Conservation (phyloP, 129 eudicot species). For the Artemisia annua region DNA sequence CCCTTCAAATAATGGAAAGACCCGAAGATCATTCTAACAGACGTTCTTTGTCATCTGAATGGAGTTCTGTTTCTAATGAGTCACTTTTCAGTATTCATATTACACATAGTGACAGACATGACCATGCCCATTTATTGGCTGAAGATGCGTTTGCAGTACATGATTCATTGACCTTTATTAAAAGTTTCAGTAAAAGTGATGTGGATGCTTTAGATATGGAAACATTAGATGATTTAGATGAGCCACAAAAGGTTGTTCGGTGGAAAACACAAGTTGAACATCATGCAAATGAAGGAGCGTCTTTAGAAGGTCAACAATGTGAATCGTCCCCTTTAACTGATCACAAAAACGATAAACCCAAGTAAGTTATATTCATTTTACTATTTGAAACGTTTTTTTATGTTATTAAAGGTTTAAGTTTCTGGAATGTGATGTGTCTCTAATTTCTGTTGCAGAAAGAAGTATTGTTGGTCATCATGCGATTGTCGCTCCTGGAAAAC, state of each 20-base stretch:
- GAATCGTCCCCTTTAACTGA: slow-evolving; percentile 25
- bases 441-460: slow-evolving; percentile 27
- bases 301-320: slow-evolving; percentile 27
- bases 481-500: slow-evolving; percentile 25
- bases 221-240: slow-evolving; percentile 29
- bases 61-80: slow-evolving; percentile 74
- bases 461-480: slow-evolving; percentile 30
- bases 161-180: slow-evolving; percentile 26
- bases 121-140: slow-evolving; percentile 24
- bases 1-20: slow-evolving; percentile 73
- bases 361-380: slow-evolving; percentile 20
- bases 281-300: slow-evolving; percentile 28
- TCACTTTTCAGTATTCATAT: slow-evolving; percentile 75
- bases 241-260: slow-evolving; percentile 35
- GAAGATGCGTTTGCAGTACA: slow-evolving; percentile 32
- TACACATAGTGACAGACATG: slow-evolving; percentile 43
- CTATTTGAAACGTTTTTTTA: background rate
- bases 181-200: slow-evolving; percentile 28
- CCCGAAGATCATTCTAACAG: slow-evolving; percentile 28
- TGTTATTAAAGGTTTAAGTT: background rate
- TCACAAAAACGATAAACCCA: slow-evolving; percentile 16
- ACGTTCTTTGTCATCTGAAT: slow-evolving; percentile 38
- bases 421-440: slow-evolving; percentile 1
- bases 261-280: slow-evolving; percentile 36
- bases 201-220: slow-evolving; percentile 19